These are phyloP conservation scores for Oryza officinalis DNA, from an alignment of 176 grass and related monocot genomes.

Conservation along the genomic window DNA sequence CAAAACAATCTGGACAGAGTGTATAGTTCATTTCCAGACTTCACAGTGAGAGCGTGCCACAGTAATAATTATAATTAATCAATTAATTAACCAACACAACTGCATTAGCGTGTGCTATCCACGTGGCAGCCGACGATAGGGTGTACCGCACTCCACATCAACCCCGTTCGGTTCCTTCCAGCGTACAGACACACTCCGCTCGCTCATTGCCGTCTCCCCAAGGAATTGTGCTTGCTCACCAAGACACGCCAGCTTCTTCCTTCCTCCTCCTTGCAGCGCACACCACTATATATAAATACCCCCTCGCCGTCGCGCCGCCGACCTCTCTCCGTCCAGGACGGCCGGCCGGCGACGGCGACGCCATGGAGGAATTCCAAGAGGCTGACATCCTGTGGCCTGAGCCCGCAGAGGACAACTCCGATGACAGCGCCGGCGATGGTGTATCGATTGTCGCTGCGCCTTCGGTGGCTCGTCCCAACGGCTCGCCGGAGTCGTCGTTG, in stretches of 20 bases:
- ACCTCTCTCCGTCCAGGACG: conserved; percentile 24
- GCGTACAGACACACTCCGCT: conserved; percentile 5
- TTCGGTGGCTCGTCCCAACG: neutral
- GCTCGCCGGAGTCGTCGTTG: neutral
- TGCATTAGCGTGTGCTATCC: neutral
- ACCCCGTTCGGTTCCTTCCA: conserved; percentile 16
- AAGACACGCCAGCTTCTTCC: conserved; percentile 33
- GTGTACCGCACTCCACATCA: conserved; percentile 52
- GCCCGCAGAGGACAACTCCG: neutral
- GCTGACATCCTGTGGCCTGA: conserved; percentile 59
- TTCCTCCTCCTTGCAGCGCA: conserved; percentile 10
- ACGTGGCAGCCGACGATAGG: conserved; percentile 35
- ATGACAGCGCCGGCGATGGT: neutral
- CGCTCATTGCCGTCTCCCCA: conserved; percentile 23
- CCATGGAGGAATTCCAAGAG: conserved; percentile 71
- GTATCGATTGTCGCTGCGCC: neutral
- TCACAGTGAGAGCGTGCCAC: too few species aligned
- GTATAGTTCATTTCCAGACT: too few species aligned
- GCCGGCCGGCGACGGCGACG: conserved; percentile 6
- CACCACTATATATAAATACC: conserved; percentile 37
- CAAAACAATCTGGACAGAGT: too few species aligned
- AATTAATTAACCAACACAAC: too few species aligned
- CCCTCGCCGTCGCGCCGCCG: neutral
- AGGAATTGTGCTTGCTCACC: conserved; percentile 49
- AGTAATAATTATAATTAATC: too few species aligned